These are phyloP conservation scores for Pseudogymnoascus sp. DNA, from an alignment of 2,329 filamentous ascomycete species.

Conservation along the genomic window DNA sequence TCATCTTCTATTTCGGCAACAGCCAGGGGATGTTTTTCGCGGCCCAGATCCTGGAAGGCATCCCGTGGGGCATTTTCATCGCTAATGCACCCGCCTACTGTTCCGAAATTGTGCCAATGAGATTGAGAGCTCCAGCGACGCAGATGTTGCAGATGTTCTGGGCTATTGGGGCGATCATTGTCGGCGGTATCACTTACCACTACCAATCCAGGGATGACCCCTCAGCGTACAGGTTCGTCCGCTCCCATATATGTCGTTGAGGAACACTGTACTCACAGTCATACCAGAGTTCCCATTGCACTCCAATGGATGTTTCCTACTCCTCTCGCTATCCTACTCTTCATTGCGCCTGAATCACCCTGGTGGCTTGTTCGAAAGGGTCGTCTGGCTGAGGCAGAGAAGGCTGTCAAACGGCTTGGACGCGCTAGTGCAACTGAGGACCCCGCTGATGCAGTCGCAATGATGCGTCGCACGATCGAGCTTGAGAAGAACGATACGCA, in stretches of 20 bases:
- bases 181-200: constrained; percentile 45
- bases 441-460: constrained; percentile 40
- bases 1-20: constrained; percentile 34
- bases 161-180: constrained; percentile 54
- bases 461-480: constrained; percentile 50
- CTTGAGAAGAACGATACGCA: constrained; percentile 36
- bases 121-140: constrained; percentile 47
- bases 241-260: constrained; percentile 17
- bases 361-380: constrained; percentile 44
- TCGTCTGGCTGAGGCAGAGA: constrained; percentile 30
- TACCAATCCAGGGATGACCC: constrained; percentile 35
- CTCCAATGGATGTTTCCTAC: constrained; percentile 46
- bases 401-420: constrained; percentile 42
- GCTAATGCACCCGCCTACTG: constrained; percentile 25
- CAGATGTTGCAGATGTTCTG: constrained; percentile 60
- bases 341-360: constrained; percentile 31
- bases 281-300: constrained; percentile 39
- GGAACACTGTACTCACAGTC: constrained; percentile 27
- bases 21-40: constrained; percentile 28
- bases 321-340: constrained; percentile 39
- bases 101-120: constrained; percentile 46
- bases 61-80: constrained; percentile 42
- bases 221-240: constrained; percentile 36
- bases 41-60: constrained; percentile 47
- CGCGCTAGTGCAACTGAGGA: constrained; percentile 31